A percentile compares a stretch with the other conserved stretches of the same genome.
Evolutionary conservation across 164 flowering plant genomes (phyloP).

Genomic region (Stephania japonica): DNA sequence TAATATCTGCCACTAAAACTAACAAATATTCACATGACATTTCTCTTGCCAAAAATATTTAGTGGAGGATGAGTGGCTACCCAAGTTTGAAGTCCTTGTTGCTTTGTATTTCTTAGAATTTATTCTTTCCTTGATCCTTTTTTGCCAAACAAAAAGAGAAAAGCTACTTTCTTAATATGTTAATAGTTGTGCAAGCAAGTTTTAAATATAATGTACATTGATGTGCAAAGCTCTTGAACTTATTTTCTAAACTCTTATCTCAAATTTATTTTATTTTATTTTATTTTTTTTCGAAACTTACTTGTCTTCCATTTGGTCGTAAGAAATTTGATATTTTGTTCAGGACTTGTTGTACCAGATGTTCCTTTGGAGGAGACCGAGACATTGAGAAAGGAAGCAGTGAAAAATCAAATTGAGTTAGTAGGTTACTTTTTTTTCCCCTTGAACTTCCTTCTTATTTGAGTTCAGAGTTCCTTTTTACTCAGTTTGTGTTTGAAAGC

Average conservation of each 20-base stretch:
- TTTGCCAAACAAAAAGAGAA: background rate
- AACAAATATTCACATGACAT: no score
- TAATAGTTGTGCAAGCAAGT: background rate
- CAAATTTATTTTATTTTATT: no score
- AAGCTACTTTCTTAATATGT: background rate
- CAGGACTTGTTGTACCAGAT: slow-evolving; percentile 95
- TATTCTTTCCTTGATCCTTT: background rate
- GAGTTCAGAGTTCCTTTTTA: background rate
- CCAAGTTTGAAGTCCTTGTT: background rate
- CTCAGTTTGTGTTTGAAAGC: background rate
- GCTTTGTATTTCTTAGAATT: background rate
- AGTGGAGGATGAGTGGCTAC: background rate
- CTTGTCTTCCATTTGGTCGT: background rate
- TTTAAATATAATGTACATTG: background rate
- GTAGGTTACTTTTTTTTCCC: slow-evolving; percentile 27
- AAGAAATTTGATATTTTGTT: slow-evolving; percentile 9
- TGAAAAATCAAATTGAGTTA: slow-evolving; percentile 53
- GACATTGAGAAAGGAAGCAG: slow-evolving; percentile 61
- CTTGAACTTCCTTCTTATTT: background rate
- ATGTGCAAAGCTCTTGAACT: background rate
- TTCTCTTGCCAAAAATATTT: no score
- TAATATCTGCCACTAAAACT: no score
- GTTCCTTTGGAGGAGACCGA: slow-evolving; percentile 93
- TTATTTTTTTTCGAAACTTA: background rate
- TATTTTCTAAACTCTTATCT: no score